Conservation (phyloP, 352 stramenopile species). For the Pythium apleroticum region DNA sequence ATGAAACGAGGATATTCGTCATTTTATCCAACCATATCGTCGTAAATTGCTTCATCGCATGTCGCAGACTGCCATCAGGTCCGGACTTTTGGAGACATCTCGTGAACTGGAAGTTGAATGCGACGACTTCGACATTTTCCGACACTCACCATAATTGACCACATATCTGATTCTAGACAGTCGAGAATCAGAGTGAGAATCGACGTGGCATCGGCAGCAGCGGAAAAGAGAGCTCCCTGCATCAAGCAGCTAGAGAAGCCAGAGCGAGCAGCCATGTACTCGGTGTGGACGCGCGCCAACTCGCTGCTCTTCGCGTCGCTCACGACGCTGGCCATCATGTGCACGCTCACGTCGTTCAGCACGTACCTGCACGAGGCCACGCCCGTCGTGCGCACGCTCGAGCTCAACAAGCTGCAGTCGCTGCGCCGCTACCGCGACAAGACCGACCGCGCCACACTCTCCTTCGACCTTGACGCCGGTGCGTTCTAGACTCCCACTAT, state of each 20-base stretch:
- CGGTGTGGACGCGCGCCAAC: constrained; percentile 84
- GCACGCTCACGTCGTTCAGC: constrained; percentile 66
- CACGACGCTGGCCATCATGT: constrained; percentile 72
- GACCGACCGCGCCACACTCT: constrained; percentile 76
- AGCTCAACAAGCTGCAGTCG: constrained; percentile 72
- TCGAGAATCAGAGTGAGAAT: not conserved
- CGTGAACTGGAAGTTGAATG: not conserved
- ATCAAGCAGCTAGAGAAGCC: constrained; percentile 1
- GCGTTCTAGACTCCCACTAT: constrained; percentile 1
- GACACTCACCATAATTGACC: not conserved
- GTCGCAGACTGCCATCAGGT: constrained; percentile 3
- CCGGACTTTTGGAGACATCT: not conserved
- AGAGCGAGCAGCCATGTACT: constrained; percentile 57
- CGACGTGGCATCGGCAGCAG: not conserved
- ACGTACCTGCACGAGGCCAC: constrained; percentile 63
- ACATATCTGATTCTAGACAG: not conserved
- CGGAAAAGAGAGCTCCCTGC: not conserved
- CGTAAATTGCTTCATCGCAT: not conserved
- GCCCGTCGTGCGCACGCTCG: constrained; percentile 59
- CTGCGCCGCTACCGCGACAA: constrained; percentile 83
- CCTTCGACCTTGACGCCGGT: constrained; percentile 82
- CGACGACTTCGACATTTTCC: not conserved
- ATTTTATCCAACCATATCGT: not conserved
- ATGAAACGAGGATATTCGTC: not conserved
- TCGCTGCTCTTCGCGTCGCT: constrained; percentile 82